Percentiles rank a stretch among this genome's conserved stretches.
phyloP scores from a whole-genome alignment of 1,284 basidiomycete species.

The Fomitopsis betulina region DNA sequence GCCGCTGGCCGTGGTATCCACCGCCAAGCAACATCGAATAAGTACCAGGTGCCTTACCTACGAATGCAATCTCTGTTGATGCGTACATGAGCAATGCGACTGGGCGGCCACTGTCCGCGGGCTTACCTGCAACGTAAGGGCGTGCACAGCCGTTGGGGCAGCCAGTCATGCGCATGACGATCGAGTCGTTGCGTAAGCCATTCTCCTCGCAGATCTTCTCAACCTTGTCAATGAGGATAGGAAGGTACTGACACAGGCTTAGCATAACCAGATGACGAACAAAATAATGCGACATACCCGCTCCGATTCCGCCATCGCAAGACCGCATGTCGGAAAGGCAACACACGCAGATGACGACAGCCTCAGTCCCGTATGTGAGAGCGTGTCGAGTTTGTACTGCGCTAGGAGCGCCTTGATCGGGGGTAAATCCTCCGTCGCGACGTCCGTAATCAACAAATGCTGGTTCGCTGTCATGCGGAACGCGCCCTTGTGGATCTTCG shows the following conservation, averaged over 20 bases:
- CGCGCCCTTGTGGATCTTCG: conserved; percentile 88
- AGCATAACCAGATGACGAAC: background rate
- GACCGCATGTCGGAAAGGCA: conserved; percentile 94
- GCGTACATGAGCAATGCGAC: background rate
- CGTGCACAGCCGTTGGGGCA: conserved; percentile 93
- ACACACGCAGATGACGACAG: conserved; percentile 93
- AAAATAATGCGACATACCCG: conserved; percentile 40
- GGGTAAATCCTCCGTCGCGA: conserved; percentile 69
- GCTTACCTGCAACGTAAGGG: conserved; percentile 85
- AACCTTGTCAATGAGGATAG: conserved; percentile 90
- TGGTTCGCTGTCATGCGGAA: conserved; percentile 96
- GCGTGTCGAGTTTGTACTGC: conserved; percentile 90
- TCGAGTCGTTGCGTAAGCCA: conserved; percentile 89
- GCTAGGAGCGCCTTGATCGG: conserved; percentile 78
- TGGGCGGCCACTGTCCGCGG: background rate
- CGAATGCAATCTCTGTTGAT: conserved; percentile 82
- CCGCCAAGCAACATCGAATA: conserved; percentile 97
- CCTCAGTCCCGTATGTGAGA: conserved; percentile 78
- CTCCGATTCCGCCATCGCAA: conserved; percentile 96
- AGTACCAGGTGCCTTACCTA: conserved; percentile 92
- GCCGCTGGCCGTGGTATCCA: conserved; percentile 87
- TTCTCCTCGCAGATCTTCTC: conserved; percentile 93
- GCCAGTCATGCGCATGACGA: conserved; percentile 98
- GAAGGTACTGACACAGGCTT: conserved; percentile 67
- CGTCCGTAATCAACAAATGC: conserved; percentile 87